Evolutionary conservation across 2,329 filamentous ascomycete genomes (phyloP).

Genomic region (Phyllosticta citriasiana): DNA sequence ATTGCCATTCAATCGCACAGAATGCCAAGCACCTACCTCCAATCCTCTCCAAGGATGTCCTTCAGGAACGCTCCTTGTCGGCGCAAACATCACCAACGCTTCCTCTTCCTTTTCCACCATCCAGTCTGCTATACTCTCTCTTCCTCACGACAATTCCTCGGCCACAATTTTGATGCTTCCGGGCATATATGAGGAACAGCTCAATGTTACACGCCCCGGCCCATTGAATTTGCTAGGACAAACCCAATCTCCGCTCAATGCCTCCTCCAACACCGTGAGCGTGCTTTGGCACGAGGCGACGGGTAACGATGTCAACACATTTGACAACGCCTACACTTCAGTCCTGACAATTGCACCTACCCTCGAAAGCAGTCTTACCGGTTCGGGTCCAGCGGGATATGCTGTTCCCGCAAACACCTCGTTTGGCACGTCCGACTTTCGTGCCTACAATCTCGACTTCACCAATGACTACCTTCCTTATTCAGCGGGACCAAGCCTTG

Average conservation of each 20-base stretch:
- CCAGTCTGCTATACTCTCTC: constrained; percentile 38
- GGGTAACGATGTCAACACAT: constrained; percentile 28
- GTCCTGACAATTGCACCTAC: constrained; percentile 55
- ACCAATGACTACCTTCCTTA: constrained; percentile 48
- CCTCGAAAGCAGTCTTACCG: constrained; percentile 52
- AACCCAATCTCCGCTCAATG: constrained; percentile 36
- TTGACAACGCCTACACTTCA: constrained; percentile 54
- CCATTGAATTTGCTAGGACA: constrained; percentile 54
- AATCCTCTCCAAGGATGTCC: constrained; percentile 32
- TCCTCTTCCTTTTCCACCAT: constrained; percentile 26
- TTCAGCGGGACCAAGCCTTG: constrained; percentile 48
- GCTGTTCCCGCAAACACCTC: constrained; percentile 51
- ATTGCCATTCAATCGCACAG: constrained; percentile 2
- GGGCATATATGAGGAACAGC: constrained; percentile 52
- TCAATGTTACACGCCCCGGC: constrained; percentile 54
- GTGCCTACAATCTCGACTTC: constrained; percentile 58
- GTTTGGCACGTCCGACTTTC: constrained; percentile 53
- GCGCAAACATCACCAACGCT: constrained; percentile 12
- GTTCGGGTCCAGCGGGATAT: constrained; percentile 52
- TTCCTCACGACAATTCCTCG: constrained; percentile 35
- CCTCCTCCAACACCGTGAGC: constrained; percentile 42
- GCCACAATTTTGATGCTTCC: constrained; percentile 50
- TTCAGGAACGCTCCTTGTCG: constrained; percentile 21
- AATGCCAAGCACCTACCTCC: constrained; percentile 28
- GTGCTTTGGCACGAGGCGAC: constrained; percentile 51